Evolutionary conservation across 116 monocot species (phyloP).

Genomic region (Phalaenopsis hybrid): DNA sequence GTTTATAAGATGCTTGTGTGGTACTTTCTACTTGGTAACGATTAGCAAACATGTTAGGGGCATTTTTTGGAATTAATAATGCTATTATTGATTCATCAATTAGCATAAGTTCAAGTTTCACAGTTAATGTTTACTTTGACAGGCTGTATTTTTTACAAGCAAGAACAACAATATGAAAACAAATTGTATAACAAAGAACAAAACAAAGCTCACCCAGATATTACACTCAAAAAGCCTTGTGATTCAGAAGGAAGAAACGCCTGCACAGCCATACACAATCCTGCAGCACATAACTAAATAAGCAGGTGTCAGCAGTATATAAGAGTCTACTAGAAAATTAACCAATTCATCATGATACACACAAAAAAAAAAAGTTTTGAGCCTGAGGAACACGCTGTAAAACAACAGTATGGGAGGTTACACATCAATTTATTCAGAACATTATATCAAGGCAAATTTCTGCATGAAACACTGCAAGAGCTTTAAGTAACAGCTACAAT

Average conservation of each 20-base stretch:
- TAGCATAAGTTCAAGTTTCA: not conserved
- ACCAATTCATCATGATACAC: not conserved
- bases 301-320: conserved; percentile 2
- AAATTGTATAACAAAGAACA: not conserved
- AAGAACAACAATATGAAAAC: not conserved
- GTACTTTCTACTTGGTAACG: not conserved
- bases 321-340: not conserved
- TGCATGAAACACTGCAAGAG: not conserved
- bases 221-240: conserved; percentile 51
- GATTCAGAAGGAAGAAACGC: conserved; percentile 59
- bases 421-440: not conserved
- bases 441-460: not conserved
- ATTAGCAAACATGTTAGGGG: not conserved
- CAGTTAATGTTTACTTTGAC: too few species aligned
- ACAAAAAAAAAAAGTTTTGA: not conserved
- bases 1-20: not conserved
- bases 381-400: not conserved
- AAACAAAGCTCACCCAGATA: conserved; percentile 52
- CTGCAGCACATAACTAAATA: conserved; percentile 32
- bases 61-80: not conserved
- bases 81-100: not conserved
- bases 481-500: not conserved
- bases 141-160: not conserved
- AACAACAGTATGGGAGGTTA: not conserved
- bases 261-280: conserved; percentile 92